Conservation (phyloP, 1,284 basidiomycete species). For the Neotropicomus parvogracilis region DNA sequence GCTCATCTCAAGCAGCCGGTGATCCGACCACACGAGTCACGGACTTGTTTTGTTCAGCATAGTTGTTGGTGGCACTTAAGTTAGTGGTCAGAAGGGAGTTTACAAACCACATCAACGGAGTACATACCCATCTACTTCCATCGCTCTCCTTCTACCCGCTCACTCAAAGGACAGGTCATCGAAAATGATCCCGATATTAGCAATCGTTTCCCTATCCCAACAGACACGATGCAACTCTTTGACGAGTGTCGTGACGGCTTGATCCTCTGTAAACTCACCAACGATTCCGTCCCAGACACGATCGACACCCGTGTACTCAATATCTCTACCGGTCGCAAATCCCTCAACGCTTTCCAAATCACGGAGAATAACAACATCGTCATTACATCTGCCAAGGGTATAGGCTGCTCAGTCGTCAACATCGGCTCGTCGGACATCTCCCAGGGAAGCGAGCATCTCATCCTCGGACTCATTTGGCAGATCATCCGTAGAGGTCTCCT, state of each 20-base stretch:
- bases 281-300: conserved; percentile 98
- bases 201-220: conserved; percentile 85
- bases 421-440: conserved; percentile 92
- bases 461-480: conserved; percentile 99
- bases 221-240: conserved; percentile 98
- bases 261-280: conserved; percentile 97
- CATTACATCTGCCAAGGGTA: conserved; percentile 96
- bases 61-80: too few relatives aligned
- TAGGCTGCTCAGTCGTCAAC: conserved; percentile 98
- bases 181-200: conserved; percentile 88
- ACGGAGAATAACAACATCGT: conserved; percentile 99
- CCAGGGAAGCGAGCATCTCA: conserved; percentile 94
- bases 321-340: conserved; percentile 73
- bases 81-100: conserved; percentile 93
- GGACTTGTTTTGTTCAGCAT: too few relatives aligned
- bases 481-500: conserved; percentile 93
- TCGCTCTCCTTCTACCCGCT: neutral
- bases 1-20: neutral
- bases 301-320: conserved; percentile 98
- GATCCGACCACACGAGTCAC: neutral
- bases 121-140: conserved; percentile 32
- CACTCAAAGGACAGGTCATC: conserved; percentile 59
- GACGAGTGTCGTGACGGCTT: conserved; percentile 96
- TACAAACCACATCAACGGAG: conserved; percentile 95
- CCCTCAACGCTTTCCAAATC: conserved; percentile 94